Evolutionary conservation across 768 basidiomycete species (phyloP), one percentile per base, ranked within the genome.

Genomic region (Tulasnella sp.): DNA sequence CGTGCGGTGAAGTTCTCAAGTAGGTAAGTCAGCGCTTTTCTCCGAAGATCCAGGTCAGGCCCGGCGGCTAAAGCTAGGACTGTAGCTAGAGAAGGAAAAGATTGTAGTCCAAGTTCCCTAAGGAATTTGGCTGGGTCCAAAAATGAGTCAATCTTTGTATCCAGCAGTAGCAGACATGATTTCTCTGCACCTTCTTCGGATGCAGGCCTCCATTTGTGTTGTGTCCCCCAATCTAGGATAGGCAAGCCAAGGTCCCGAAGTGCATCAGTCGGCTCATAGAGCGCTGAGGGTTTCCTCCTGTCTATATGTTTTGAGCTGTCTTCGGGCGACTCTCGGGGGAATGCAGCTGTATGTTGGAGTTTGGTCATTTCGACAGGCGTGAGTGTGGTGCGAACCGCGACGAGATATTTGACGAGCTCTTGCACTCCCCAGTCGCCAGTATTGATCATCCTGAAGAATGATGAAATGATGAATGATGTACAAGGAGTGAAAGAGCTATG

Each of bases 341-440:
- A 92, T 1, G 89, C 91, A 5, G 83, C 74, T 5, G 94, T 86
- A 57, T 79, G 71, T 21, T 73, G 69, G 11, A 87, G 70, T 46
- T 77, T 72, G 1, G 79, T 75, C 8, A 80, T 52, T 65, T 99
- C 79, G 63, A 77, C 72, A 60, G 77, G 38, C 64, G 79, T 64
- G 71, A 90, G 64, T 0, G 77, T 78, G 15, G 81, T 77, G 66
- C 81, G 80, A 8, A 96, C 87, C 2, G 85, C 83, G 38, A 89
- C 85, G 10, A 99, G 78, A 68, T 99, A 96, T 66, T 84, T 85
- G 53, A 85, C 79, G 15, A 99, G 76, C 62, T 96, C 88, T 10
- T 82, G 78, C 52, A 85, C 82, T 1, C 84, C 87, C 92, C 92
- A 93, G 63, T 88, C 84, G 27, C 91, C 90, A 48, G 87, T 88